These are phyloP conservation scores for Lentinus polychrous DNA, from an alignment of 1,284 basidiomycete genomes.

Conservation along the genomic window DNA sequence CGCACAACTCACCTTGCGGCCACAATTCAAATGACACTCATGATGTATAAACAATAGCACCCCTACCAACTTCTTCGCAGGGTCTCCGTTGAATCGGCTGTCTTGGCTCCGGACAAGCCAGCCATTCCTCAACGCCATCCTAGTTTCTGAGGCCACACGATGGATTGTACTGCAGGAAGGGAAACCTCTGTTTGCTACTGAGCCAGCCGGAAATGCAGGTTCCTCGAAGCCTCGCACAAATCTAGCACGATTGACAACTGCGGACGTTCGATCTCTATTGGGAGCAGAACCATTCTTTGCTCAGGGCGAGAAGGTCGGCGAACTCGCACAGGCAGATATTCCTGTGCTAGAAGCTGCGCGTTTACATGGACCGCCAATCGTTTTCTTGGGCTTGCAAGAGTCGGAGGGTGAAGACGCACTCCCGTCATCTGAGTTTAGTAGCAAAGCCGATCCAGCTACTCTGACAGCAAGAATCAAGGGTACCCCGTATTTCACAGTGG, in stretches of 20 bases:
- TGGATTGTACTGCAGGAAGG: slow-evolving; percentile 75
- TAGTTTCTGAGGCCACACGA: slow-evolving; percentile 48
- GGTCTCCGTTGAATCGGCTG: slow-evolving; percentile 80
- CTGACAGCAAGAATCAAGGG: slow-evolving; percentile 61
- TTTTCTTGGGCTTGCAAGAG: slow-evolving; percentile 78
- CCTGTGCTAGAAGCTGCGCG: slow-evolving; percentile 58
- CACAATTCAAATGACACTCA: too few species aligned
- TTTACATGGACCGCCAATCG: slow-evolving; percentile 46
- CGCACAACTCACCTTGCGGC: too few species aligned
- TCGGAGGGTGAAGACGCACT: slow-evolving; percentile 37
- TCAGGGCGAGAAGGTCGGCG: slow-evolving; percentile 41
- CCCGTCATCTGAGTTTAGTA: slow-evolving; percentile 56
- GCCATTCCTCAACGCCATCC: slow-evolving; percentile 64
- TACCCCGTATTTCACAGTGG: slow-evolving; percentile 75
- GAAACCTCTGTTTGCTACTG: slow-evolving; percentile 47
- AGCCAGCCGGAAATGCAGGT: slow-evolving; percentile 12
- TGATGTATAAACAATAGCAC: neutral
- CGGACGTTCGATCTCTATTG: slow-evolving; percentile 41
- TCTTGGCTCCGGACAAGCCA: slow-evolving; percentile 77
- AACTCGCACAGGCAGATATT: slow-evolving; percentile 32
- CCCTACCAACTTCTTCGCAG: slow-evolving; percentile 60
- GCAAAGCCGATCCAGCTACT: slow-evolving; percentile 25
- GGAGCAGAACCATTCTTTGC: slow-evolving; percentile 54
- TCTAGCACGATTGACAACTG: slow-evolving; percentile 49
- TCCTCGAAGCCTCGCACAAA: slow-evolving; percentile 17